Percentiles rank a stretch among this genome's conserved stretches.
phyloP scores from a whole-genome alignment of 495 filamentous ascomycete species.

The Hyaloscypha hepaticicola region DNA sequence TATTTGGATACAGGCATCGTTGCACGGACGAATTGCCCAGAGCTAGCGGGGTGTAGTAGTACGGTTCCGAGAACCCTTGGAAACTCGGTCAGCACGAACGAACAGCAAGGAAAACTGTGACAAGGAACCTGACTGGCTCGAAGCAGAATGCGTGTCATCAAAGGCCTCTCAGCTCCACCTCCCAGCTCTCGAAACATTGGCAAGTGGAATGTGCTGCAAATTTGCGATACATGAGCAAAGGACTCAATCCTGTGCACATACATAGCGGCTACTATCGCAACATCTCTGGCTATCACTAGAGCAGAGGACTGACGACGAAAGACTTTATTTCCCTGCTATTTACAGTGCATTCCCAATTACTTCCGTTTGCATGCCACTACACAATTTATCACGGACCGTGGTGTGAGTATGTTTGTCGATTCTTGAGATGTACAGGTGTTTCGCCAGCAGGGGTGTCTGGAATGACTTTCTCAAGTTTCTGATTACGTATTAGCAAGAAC shows the following conservation, averaged over 20 bases:
- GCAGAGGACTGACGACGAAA: not conserved
- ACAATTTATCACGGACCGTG: conserved; percentile 23
- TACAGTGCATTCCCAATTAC: conserved; percentile 14
- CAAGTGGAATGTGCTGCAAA: too few species aligned
- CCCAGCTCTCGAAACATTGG: not conserved
- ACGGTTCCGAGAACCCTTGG: too few species aligned
- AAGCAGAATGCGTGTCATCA: not conserved
- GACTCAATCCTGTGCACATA: too few species aligned
- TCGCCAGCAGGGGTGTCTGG: conserved; percentile 77
- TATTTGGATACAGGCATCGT: too few species aligned
- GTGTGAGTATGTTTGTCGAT: conserved; percentile 73
- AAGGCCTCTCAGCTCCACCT: not conserved
- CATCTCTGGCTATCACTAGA: not conserved
- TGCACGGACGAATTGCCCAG: too few species aligned
- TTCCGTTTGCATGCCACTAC: not conserved
- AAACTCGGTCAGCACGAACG: too few species aligned
- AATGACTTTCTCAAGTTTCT: conserved; percentile 90
- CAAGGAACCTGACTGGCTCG: not conserved
- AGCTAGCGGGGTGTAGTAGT: too few species aligned
- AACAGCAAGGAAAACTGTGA: too few species aligned
- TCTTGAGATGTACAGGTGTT: conserved; percentile 79
- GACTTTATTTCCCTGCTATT: conserved; percentile 17
- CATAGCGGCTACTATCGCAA: not conserved
- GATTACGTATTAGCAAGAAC: not conserved
- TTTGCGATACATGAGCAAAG: too few species aligned